Conservation (phyloP, 768 basidiomycete genomes). For the Boletales sp. region DNA sequence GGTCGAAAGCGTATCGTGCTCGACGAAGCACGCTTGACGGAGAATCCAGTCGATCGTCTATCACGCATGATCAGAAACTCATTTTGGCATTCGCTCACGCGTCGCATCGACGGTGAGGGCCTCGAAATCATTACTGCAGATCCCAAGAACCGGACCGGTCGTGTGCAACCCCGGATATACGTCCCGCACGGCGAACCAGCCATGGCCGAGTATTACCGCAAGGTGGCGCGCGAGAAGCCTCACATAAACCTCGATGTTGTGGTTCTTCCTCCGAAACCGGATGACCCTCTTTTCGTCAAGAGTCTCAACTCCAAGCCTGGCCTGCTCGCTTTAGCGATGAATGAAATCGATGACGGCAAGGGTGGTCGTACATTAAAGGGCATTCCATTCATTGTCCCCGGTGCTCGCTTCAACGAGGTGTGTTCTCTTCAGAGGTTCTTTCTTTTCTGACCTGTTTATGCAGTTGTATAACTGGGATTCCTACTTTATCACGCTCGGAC, state of each 20-base stretch:
- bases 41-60: conserved; percentile 95
- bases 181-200: conserved; percentile 90
- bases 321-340: conserved; percentile 93
- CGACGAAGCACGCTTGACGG: conserved; percentile 96
- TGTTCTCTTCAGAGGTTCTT: conserved; percentile 17
- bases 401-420: conserved; percentile 92
- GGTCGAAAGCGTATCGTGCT: conserved; percentile 94
- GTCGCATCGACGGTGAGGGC: conserved; percentile 95
- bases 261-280: conserved; percentile 80
- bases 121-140: conserved; percentile 97
- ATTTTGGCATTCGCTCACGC: conserved; percentile 97
- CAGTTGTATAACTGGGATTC: conserved; percentile 95
- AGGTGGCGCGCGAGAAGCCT: conserved; percentile 87
- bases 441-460: conserved; percentile 7
- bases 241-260: conserved; percentile 93
- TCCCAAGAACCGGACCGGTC: conserved; percentile 93
- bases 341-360: conserved; percentile 74
- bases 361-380: conserved; percentile 85
- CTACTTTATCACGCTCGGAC: conserved; percentile 90
- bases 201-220: conserved; percentile 94
- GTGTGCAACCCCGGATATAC: conserved; percentile 89
- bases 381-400: conserved; percentile 96
- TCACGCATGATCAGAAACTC: conserved; percentile 97
- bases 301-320: conserved; percentile 93
- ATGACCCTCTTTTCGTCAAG: conserved; percentile 86